Conservation (phyloP, 345 rosid genomes). For the Syzygium aqueum region DNA sequence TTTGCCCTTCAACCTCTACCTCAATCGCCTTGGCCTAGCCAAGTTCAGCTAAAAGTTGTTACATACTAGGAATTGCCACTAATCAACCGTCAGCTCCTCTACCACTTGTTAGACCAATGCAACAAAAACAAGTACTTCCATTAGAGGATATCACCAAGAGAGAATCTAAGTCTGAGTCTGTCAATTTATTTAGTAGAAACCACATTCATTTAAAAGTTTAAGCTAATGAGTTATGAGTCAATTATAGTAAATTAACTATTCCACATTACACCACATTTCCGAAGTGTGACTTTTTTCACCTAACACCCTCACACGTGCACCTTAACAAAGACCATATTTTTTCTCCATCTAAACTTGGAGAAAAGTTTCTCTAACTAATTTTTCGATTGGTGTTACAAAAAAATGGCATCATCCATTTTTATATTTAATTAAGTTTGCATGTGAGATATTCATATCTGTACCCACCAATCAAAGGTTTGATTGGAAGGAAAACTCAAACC, state of each 20-base stretch:
- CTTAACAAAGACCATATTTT: neutral
- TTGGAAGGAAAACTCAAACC: neutral
- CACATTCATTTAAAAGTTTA: neutral
- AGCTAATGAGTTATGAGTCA: neutral
- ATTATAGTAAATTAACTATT: neutral
- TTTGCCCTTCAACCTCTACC: neutral
- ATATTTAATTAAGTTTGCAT: neutral
- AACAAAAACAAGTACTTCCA: neutral
- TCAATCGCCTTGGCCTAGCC: neutral
- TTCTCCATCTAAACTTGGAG: neutral
- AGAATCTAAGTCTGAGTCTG: neutral
- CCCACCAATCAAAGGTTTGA: neutral
- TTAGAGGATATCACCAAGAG: accelerated
- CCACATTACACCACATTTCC: neutral
- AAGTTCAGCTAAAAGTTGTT: neutral
- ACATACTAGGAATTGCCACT: neutral
- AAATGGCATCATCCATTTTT: neutral
- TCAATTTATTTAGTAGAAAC: neutral
- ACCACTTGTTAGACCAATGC: neutral
- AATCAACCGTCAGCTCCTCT: neutral
- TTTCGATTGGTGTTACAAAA: neutral
- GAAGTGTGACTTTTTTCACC: neutral
- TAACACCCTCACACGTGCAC: neutral
- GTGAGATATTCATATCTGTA: neutral
- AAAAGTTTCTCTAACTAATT: neutral